Evolutionary conservation across 805 yeast genomes (phyloP).

Genomic region (Metschnikowia kunwiensis): DNA sequence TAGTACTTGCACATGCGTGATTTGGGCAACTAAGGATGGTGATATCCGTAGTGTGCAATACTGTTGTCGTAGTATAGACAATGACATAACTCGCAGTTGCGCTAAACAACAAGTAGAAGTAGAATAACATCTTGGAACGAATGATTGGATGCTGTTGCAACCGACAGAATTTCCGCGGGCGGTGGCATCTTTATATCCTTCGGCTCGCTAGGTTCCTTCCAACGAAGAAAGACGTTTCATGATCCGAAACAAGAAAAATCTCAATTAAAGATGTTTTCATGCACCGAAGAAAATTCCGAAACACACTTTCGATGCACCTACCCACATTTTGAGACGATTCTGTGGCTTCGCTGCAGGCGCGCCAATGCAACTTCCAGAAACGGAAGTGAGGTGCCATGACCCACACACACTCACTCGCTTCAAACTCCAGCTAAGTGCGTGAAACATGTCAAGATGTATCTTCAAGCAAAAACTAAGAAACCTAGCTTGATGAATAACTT

Average conservation of each 20-base stretch:
- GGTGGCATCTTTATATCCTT: slow-evolving; percentile 6
- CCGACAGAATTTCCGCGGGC: not conserved
- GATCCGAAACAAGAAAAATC: too few relatives aligned
- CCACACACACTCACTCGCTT: slow-evolving; percentile 1
- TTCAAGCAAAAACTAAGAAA: too few relatives aligned
- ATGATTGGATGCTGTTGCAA: slow-evolving; percentile 5
- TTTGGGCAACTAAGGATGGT: not conserved
- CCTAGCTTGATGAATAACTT: too few relatives aligned
- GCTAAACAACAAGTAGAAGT: slow-evolving; percentile 5
- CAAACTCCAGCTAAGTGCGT: too few relatives aligned
- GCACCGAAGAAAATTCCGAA: slow-evolving; percentile 5
- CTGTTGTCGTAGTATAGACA: not conserved
- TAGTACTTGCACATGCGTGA: not conserved
- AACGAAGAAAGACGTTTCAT: slow-evolving; percentile 5
- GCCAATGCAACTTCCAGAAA: slow-evolving; percentile 1
- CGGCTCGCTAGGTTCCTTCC: not conserved
- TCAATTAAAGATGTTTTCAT: not conserved
- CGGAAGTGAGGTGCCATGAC: slow-evolving; percentile 1
- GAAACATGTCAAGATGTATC: too few relatives aligned
- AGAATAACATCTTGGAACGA: slow-evolving; percentile 10
- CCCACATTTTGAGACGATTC: slow-evolving; percentile 5
- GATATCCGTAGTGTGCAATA: not conserved
- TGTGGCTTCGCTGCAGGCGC: slow-evolving; percentile 3
- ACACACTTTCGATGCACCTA: slow-evolving; percentile 3
- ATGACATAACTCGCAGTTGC: slow-evolving; percentile 7